Conservation (phyloP, 2,329 filamentous ascomycete species). For the Onygenales sp. region DNA sequence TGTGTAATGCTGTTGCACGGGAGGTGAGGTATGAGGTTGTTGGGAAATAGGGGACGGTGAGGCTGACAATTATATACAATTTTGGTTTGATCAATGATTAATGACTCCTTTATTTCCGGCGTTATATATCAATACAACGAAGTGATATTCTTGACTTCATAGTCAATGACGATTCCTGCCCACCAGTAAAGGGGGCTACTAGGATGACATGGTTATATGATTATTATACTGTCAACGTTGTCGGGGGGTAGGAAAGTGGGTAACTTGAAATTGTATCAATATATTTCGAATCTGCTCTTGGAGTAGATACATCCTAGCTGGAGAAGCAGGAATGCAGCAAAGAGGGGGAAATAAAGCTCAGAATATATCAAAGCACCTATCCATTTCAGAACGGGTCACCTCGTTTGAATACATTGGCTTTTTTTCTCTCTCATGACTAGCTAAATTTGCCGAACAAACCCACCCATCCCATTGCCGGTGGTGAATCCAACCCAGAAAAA, state of each 20-base stretch:
- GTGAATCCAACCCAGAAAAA: background rate
- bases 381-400: background rate
- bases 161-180: too few relatives aligned
- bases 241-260: background rate
- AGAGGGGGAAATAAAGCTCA: background rate
- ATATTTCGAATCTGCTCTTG: background rate
- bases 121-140: too few relatives aligned
- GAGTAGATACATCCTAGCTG: background rate
- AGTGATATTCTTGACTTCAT: too few relatives aligned
- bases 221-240: too few relatives aligned
- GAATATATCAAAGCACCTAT: background rate
- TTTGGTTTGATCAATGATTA: too few relatives aligned
- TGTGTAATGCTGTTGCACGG: slow-evolving; percentile 58
- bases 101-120: too few relatives aligned
- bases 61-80: too few relatives aligned
- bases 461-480: background rate
- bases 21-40: slow-evolving; percentile 33
- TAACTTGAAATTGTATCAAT: background rate
- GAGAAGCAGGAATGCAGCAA: background rate
- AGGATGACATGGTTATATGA: too few relatives aligned
- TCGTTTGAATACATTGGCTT: background rate
- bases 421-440: background rate
- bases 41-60: too few relatives aligned
- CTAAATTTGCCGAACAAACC: background rate
- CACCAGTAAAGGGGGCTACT: too few relatives aligned